These are phyloP conservation scores for Psidium guajava DNA, from an alignment of 345 rosid species.

Conservation along the genomic window DNA sequence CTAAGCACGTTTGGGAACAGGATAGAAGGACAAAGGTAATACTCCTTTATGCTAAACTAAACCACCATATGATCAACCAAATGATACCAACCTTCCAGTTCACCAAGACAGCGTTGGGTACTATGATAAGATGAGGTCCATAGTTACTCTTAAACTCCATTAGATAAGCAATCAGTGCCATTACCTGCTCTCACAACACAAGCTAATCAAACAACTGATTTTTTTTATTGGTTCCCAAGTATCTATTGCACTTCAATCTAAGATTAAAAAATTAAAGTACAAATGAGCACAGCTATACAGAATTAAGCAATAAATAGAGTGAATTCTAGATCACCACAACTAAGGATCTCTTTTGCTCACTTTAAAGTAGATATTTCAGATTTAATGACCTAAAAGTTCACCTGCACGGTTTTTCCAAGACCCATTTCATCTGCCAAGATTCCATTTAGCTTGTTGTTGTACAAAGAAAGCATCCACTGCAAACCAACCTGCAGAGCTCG, in stretches of 20 bases:
- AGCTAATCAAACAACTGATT: constrained; percentile 1
- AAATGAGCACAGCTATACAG: not conserved
- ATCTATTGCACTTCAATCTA: not conserved
- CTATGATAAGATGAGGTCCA: constrained; percentile 99
- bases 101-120: constrained; percentile 96
- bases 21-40: not conserved
- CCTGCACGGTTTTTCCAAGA: constrained; percentile 99
- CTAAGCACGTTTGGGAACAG: not conserved
- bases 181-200: constrained; percentile 47
- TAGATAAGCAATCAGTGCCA: constrained; percentile 97
- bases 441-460: constrained; percentile 96
- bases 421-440: constrained; percentile 99
- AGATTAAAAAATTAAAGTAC: not conserved
- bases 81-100: constrained; percentile 89
- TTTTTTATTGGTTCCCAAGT: not conserved
- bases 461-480: constrained; percentile 99
- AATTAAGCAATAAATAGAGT: not conserved
- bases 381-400: constrained; percentile 8
- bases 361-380: not conserved
- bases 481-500: constrained; percentile 70
- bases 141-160: constrained; percentile 99
- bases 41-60: not conserved
- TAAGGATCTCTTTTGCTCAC: not conserved
- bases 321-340: not conserved
- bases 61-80: not conserved